Evolutionary conservation across 2,329 filamentous ascomycete species (phyloP), one percentile per base, ranked within the genome.

Genomic region (Lasiodiplodia hormozganensis): DNA sequence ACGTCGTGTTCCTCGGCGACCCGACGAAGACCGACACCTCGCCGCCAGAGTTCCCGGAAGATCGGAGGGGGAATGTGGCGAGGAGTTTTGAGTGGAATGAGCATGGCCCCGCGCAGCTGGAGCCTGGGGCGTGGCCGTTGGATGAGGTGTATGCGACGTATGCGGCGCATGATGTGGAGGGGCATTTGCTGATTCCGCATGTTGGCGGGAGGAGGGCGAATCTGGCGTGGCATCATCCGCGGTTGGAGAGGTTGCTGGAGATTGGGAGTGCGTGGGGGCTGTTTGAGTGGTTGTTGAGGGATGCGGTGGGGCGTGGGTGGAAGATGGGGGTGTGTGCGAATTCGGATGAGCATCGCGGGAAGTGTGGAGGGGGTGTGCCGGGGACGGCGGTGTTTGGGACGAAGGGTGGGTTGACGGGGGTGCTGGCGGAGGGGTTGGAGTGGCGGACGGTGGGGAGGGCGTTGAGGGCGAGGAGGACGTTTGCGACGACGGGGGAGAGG

Each of bases 81-180:
- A 70, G 77, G 8, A 78, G 76, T 62, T 80, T 80, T 64, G 77
- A 80, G 69, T 79, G 77, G 77, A 79, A 79, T 67, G 77, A 79
- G 58, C 69, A 79, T 49, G 76, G 76, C 2, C 76, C 76, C 6
- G 72, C 72, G 2, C 75, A 77, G 60, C 70, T 79, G 23, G 40
- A 60, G 3, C 76, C 78, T 0, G 77, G 77, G 18, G 75, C 78
- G 2, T 80, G 77, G 78, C 77, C 78, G 0, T 71, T 80, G 4
- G 78, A 80, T 57, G 77, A 80, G 57, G 71, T 80, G 0, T 80
- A 80, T 64, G 76, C 78, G 23, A 80, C 78, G 2, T 79, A 80
- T 67, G 78, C 77, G 0, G 78, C 77, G 0, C 74, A 77, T 52
- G 70, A 73, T 0, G 71, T 75, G 0, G 75, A 77, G 18, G 69